Percentiles rank a stretch among this genome's conserved stretches.
Conservation (phyloP, 139 green algal genomes). For the Haematococcus lacustris region DNA sequence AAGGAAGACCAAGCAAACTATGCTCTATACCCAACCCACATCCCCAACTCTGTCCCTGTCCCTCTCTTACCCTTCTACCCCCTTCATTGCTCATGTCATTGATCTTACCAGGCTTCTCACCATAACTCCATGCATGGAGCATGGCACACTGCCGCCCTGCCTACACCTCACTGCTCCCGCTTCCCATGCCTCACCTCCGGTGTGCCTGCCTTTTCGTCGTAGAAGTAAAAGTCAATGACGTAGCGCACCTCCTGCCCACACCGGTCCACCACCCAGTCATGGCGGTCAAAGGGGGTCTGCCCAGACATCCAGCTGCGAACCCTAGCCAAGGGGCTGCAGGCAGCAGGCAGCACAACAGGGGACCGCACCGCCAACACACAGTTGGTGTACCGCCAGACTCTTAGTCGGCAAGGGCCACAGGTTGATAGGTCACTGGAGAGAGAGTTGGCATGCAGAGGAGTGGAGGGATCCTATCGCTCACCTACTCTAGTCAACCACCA, state of each 20-base stretch:
- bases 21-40: too few species aligned
- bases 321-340: constrained; percentile 66
- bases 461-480: too few species aligned
- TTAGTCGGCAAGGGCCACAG: too few species aligned
- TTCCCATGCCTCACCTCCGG: constrained; percentile 48
- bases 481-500: too few species aligned
- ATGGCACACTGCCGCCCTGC: not conserved
- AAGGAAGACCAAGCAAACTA: too few species aligned
- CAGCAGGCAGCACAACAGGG: not conserved
- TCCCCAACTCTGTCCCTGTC: too few species aligned
- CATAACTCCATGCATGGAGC: not conserved
- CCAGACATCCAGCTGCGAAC: constrained; percentile 51
- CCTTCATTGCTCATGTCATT: too few species aligned
- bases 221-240: constrained; percentile 97
- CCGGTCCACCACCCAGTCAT: constrained; percentile 91
- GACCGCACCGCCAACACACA: too few species aligned
- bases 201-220: constrained; percentile 83
- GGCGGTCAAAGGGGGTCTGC: constrained; percentile 81
- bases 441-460: too few species aligned
- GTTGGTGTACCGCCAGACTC: not conserved
- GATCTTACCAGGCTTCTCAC: too few species aligned
- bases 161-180: not conserved
- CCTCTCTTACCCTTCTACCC: too few species aligned
- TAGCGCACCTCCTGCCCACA: constrained; percentile 78
- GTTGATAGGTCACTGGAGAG: too few species aligned